These are phyloP conservation scores for Dichotomocladium elegans DNA, from an alignment of 371 early-diverging fungal genomes.

Conservation along the genomic window DNA sequence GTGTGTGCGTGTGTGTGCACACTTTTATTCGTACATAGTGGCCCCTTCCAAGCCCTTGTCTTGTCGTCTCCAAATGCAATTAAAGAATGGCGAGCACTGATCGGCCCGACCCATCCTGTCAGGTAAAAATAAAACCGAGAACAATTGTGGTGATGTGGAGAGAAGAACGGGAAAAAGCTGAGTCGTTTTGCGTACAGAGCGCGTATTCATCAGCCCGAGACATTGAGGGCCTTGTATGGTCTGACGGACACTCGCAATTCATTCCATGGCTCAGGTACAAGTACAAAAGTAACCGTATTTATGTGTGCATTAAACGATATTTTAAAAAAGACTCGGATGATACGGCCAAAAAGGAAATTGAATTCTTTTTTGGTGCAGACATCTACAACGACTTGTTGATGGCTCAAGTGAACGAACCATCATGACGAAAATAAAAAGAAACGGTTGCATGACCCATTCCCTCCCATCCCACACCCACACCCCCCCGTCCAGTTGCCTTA, in stretches of 20 bases:
- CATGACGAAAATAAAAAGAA: too few species aligned
- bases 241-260: constrained; percentile 82
- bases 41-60: constrained; percentile 58
- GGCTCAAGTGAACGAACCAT: too few species aligned
- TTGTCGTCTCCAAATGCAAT: constrained; percentile 61
- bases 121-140: constrained; percentile 54
- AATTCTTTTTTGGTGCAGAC: constrained; percentile 45
- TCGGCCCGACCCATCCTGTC: constrained; percentile 67
- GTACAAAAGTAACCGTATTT: too few species aligned
- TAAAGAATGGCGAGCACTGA: constrained; percentile 56
- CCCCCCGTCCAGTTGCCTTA: too few species aligned
- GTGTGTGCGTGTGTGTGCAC: too few species aligned
- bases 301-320: too few species aligned
- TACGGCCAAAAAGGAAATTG: constrained; percentile 53
- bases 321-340: constrained; percentile 63
- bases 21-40: constrained; percentile 39
- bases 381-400: background rate
- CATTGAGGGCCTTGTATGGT: constrained; percentile 71
- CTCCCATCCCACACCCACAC: too few species aligned
- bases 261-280: constrained; percentile 72
- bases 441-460: too few species aligned
- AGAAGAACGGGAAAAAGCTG: background rate
- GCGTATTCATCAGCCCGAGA: constrained; percentile 52
- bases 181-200: constrained; percentile 38
- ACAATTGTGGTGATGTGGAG: background rate